Base-by-base conservation (phyloP, 2,329 filamentous ascomycete genomes). In the Dactylellina drechsleri region DNA sequence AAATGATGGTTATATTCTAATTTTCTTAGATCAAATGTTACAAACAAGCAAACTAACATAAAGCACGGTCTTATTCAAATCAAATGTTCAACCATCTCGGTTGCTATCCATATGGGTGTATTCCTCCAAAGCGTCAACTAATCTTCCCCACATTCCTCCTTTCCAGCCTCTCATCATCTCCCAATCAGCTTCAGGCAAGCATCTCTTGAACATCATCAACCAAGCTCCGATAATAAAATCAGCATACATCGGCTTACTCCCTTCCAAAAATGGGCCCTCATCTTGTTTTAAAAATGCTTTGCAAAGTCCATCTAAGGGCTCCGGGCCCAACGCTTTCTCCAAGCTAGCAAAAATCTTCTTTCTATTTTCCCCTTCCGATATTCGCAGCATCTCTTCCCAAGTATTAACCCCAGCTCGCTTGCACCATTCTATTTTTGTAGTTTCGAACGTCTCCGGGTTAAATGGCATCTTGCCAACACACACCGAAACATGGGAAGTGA, bases 401-500 rank as follows among this genome's bases (percentile, higher is more conserved):
- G 79, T 80, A 2, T 76, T 76, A 7, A 83, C 74, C 0, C 84
- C 83, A 0, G 84, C 83, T 1, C 88, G 84, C 41, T 83, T 81
- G 2, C 83, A 80, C 53, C 88, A 86, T 18, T 85, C 83, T 0
- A 83, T 84, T 79, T 83, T 85, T 20, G 76, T 81, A 1, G 76
- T 77, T 16, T 86, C 84, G 0, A 80, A 84, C 0, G 82, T 84
- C 0, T 80, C 83, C 0, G 85, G 85, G 61, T 88, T 84, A 36
- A 88, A 84, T 0, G 85, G 87, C 12, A 89, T 79, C 0, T 79
- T 79, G 0, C 84, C 65, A 0, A 78, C 78, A 58, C 81, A 80
- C 0, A 89, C 82, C 2, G 79, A 70, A 0, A 81, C 81, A 73
- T 86, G 83, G 0, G 82, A 79, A 1, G 82, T 84, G 76, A 90